These are phyloP conservation scores for Jatropha multifida DNA, from an alignment of 441 rosid genomes.

Conservation along the genomic window DNA sequence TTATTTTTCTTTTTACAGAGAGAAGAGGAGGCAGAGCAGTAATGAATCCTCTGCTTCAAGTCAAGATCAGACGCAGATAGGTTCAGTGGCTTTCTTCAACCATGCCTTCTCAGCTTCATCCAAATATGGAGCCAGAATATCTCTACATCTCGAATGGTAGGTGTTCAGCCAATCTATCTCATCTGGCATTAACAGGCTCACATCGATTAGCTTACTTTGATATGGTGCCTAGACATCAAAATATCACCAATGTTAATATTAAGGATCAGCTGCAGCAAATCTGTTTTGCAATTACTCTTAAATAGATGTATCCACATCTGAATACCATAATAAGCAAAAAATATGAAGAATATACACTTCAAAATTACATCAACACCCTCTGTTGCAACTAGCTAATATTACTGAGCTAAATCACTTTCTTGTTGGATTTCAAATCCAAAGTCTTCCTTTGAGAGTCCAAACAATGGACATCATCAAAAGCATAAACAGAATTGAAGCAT, in stretches of 20 bases:
- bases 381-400: no score
- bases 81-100: conserved; percentile 89
- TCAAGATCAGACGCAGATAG: conserved; percentile 39
- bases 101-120: conserved; percentile 66
- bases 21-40: not conserved
- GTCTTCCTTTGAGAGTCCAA: not conserved
- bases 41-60: conserved; percentile 1
- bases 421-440: not conserved
- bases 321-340: no score
- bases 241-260: not conserved
- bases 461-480: not conserved
- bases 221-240: conserved; percentile 68
- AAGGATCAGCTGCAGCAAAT: not conserved
- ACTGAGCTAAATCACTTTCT: not conserved
- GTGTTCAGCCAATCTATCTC: conserved; percentile 80
- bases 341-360: not conserved
- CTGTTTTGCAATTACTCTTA: not conserved
- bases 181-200: conserved; percentile 48
- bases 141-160: conserved; percentile 73
- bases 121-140: conserved; percentile 65
- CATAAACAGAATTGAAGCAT: not conserved
- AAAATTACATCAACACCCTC: no score
- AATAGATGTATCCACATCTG: not conserved
- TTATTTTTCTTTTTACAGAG: not conserved
- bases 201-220: conserved; percentile 77